phyloP scores from a whole-genome alignment of 2,329 filamentous ascomycete species.

The Clarireedia monteithiana region DNA sequence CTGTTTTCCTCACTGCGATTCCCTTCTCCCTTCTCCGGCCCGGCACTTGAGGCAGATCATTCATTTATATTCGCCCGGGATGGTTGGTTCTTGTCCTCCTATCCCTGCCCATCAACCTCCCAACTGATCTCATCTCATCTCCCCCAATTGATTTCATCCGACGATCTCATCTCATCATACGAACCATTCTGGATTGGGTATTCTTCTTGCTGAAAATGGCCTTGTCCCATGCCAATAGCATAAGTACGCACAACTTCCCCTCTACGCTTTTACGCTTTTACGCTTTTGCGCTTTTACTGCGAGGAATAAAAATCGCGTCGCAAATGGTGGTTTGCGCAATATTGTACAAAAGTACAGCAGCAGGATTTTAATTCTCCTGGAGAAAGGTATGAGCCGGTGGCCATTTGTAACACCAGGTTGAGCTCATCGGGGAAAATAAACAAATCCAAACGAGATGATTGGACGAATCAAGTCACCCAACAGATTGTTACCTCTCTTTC shows the following conservation, averaged over 20 bases:
- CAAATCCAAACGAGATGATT: no score
- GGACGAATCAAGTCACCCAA: background rate
- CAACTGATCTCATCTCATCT: background rate
- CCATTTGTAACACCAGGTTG: background rate
- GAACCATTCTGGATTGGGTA: background rate
- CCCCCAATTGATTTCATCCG: background rate
- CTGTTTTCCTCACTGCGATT: background rate
- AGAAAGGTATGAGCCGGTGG: background rate
- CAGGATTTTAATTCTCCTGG: conserved; percentile 8
- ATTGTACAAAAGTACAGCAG: conserved; percentile 9
- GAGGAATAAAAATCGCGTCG: background rate
- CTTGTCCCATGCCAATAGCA: no score
- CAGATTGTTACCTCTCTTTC: no score
- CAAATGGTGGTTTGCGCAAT: conserved; percentile 4
- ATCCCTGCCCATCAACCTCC: background rate
- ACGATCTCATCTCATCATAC: background rate
- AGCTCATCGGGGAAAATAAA: background rate
- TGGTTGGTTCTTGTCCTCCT: background rate
- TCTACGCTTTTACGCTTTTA: no score
- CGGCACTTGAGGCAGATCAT: conserved; percentile 6
- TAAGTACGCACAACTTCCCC: no score
- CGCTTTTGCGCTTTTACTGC: no score
- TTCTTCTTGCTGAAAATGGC: background rate
- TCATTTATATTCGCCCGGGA: background rate
- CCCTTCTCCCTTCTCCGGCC: background rate